Conservation (phyloP, 208 protist species). For the Trypanosoma cruzi region DNA sequence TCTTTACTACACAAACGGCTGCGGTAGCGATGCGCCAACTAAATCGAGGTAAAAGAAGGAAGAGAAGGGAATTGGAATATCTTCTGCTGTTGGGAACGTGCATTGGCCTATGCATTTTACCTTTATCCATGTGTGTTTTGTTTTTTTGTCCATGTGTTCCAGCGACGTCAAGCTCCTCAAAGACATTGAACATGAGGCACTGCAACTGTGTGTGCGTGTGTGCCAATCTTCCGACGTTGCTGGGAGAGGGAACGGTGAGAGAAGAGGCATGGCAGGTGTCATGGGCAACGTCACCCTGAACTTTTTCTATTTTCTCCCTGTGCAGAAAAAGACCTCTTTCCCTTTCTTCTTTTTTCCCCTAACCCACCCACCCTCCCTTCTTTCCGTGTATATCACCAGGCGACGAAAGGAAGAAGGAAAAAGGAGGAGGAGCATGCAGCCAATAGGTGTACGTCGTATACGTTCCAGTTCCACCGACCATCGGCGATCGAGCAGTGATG, state of each 20-base stretch:
- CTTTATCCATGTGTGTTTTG: too few species aligned
- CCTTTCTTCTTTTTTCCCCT: too few species aligned
- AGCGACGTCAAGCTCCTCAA: too few species aligned
- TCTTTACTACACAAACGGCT: constrained; percentile 54
- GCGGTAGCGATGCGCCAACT: neutral
- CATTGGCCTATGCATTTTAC: too few species aligned
- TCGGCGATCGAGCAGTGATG: constrained; percentile 1
- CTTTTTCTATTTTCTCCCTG: neutral
- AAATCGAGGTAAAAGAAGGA: neutral
- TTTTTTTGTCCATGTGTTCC: too few species aligned
- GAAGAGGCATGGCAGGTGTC: neutral
- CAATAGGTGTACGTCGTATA: constrained; percentile 22
- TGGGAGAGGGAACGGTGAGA: too few species aligned
- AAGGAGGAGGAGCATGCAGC: neutral
- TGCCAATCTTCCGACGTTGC: too few species aligned
- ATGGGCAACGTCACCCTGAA: too few species aligned
- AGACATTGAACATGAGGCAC: too few species aligned
- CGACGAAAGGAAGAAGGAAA: neutral
- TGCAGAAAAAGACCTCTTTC: neutral
- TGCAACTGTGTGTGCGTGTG: too few species aligned
- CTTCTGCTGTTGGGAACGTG: too few species aligned
- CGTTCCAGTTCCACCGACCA: constrained; percentile 8
- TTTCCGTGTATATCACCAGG: neutral
- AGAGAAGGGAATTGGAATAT: neutral
- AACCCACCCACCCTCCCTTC: neutral